phyloP scores from a whole-genome alignment of 2,329 filamentous ascomycete species.

The Ceratocystis variospora region DNA sequence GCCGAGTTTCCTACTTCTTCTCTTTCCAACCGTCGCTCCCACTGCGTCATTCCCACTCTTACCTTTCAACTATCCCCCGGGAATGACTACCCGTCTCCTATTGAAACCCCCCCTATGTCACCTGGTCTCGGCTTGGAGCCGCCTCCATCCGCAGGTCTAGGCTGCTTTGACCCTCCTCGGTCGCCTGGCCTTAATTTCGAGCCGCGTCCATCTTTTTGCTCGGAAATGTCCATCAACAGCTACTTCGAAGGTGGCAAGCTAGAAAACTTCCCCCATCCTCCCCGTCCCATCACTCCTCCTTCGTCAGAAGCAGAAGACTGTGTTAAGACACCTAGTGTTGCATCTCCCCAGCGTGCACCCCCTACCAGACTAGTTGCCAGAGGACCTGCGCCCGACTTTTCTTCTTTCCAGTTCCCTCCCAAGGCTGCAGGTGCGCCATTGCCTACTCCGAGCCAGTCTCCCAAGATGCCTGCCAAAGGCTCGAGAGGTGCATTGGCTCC shows the following conservation, averaged over 20 bases:
- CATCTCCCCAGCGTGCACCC: background rate
- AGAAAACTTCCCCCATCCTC: slow-evolving; percentile 17
- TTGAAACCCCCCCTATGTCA: slow-evolving; percentile 6
- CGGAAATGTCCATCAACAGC: slow-evolving; percentile 18
- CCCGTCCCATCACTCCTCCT: slow-evolving; percentile 10
- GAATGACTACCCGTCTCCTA: slow-evolving; percentile 3
- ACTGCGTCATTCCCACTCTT: slow-evolving; percentile 12
- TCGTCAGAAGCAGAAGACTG: slow-evolving; percentile 7
- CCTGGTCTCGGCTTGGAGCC: slow-evolving; percentile 8
- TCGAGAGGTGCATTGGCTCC: background rate
- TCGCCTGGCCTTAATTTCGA: slow-evolving; percentile 12
- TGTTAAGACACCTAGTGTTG: background rate
- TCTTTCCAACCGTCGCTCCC: slow-evolving; percentile 13
- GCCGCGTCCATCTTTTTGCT: slow-evolving; percentile 18
- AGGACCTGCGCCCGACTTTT: slow-evolving; percentile 17
- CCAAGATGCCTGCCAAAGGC: slow-evolving; percentile 11
- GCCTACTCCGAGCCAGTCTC: slow-evolving; percentile 12
- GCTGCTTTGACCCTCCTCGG: background rate
- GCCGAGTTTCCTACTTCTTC: slow-evolving; percentile 6
- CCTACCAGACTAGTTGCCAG: slow-evolving; percentile 10
- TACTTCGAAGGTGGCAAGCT: slow-evolving; percentile 18
- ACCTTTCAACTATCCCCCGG: slow-evolving; percentile 16
- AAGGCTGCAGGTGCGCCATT: slow-evolving; percentile 4
- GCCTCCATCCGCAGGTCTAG: background rate
- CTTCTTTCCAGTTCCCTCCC: slow-evolving; percentile 13